Conservation (phyloP, 345 rosid species). For the Citrus mangshanensis region DNA sequence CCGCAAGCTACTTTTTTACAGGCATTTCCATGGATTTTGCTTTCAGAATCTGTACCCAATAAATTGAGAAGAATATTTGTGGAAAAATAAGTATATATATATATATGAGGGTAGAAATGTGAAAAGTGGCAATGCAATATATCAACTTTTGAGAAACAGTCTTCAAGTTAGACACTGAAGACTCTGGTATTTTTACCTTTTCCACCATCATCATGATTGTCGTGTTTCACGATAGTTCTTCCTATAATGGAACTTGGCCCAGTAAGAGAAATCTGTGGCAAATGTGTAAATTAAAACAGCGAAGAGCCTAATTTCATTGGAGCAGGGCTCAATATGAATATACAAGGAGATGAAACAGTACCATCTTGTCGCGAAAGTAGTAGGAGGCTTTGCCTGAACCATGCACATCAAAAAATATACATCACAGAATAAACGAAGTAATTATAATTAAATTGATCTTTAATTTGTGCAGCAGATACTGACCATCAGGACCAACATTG, state of each 20-base stretch:
- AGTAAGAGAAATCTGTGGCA: constrained; percentile 63
- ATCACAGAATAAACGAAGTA: neutral
- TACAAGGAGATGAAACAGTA: constrained; percentile 6
- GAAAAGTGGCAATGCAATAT: neutral
- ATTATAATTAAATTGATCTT: neutral
- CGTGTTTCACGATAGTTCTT: constrained; percentile 89
- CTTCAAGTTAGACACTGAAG: neutral
- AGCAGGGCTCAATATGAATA: neutral
- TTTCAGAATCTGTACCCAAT: constrained; percentile 39
- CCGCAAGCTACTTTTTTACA: constrained; percentile 63
- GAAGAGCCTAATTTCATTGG: neutral
- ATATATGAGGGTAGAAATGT: neutral
- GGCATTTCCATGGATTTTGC: constrained; percentile 86
- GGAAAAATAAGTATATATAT: too few species aligned
- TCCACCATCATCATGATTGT: constrained; percentile 87
- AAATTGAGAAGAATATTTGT: too few species aligned
- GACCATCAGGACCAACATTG: constrained; percentile 79
- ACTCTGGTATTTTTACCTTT: constrained; percentile 8
- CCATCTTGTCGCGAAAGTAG: constrained; percentile 47
- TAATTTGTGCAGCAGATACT: neutral
- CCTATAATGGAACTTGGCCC: constrained; percentile 81
- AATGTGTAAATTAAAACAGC: neutral
- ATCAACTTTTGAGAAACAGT: neutral
- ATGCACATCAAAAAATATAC: neutral
- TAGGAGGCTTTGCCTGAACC: too few species aligned